Percentiles rank a stretch among this genome's conserved stretches.
These are phyloP conservation scores for Miamiensis avidus DNA, from an alignment of 169 alveolate species.

Conservation along the genomic window DNA sequence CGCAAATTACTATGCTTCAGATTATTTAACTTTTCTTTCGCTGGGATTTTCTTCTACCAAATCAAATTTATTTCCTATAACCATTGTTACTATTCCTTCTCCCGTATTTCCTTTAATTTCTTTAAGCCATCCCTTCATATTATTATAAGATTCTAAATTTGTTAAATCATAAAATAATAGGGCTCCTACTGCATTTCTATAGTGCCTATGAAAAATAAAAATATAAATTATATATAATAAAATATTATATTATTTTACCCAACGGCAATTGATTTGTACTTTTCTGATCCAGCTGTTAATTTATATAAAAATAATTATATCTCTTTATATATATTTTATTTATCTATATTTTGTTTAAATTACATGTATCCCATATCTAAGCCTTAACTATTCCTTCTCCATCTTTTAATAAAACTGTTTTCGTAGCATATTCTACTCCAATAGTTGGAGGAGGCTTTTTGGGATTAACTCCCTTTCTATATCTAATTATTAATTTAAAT, in stretches of 20 bases:
- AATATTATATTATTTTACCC: constrained; percentile 39
- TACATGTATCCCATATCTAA: constrained; percentile 85
- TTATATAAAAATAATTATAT: not conserved
- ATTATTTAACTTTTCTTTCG: constrained; percentile 87
- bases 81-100: constrained; percentile 96
- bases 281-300: constrained; percentile 77
- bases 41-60: constrained; percentile 89
- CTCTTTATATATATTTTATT: too few species aligned
- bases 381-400: constrained; percentile 82
- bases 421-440: constrained; percentile 86
- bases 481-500: constrained; percentile 37
- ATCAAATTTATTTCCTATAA: constrained; percentile 99
- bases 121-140: constrained; percentile 88
- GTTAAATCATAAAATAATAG: constrained; percentile 83
- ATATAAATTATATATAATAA: too few species aligned
- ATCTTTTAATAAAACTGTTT: constrained; percentile 69
- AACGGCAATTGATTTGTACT: constrained; percentile 81
- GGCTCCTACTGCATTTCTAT: constrained; percentile 86
- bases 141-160: constrained; percentile 62
- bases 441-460: constrained; percentile 79
- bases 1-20: constrained; percentile 91
- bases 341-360: not conserved
- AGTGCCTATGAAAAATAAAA: constrained; percentile 56
- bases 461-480: constrained; percentile 77
- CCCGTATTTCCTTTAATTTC: constrained; percentile 97